Conservation (phyloP, 495 filamentous ascomycete species). For the Penicillium verhagenii region DNA sequence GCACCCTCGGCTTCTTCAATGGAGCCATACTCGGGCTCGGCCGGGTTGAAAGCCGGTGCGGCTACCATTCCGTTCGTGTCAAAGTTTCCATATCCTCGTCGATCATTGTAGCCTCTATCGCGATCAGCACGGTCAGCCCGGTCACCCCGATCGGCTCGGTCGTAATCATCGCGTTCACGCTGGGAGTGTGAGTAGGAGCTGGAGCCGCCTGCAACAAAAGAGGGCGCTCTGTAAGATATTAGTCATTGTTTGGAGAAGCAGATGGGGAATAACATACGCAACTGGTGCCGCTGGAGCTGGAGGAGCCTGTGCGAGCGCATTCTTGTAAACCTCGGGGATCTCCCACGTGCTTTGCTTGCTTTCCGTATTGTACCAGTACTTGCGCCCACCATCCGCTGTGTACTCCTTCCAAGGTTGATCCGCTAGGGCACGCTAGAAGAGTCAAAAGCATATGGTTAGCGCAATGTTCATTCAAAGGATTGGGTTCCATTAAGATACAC, state of each 20-base stretch:
- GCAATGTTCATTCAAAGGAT: neutral
- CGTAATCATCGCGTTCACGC: slow-evolving; percentile 33
- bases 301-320: slow-evolving; percentile 58
- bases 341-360: slow-evolving; percentile 93
- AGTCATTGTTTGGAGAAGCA: slow-evolving; percentile 13
- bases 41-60: slow-evolving; percentile 60
- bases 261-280: slow-evolving; percentile 53
- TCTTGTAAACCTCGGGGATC: slow-evolving; percentile 82
- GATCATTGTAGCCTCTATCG: slow-evolving; percentile 60
- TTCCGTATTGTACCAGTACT: slow-evolving; percentile 93
- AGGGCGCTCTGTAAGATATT: slow-evolving; percentile 52
- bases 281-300: slow-evolving; percentile 39
- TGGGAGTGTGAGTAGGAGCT: slow-evolving; percentile 44
- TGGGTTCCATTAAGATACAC: slow-evolving; percentile 22
- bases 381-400: slow-evolving; percentile 76
- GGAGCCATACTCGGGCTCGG: slow-evolving; percentile 80
- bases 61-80: slow-evolving; percentile 57
- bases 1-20: slow-evolving; percentile 91
- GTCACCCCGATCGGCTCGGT: slow-evolving; percentile 26
- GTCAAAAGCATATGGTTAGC: slow-evolving; percentile 6
- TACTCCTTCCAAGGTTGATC: slow-evolving; percentile 94
- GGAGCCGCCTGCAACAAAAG: slow-evolving; percentile 66
- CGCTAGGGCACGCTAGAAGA: slow-evolving; percentile 69
- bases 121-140: slow-evolving; percentile 22
- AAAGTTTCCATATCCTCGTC: slow-evolving; percentile 60